These are phyloP conservation scores for Auriscalpium orientale DNA, from an alignment of 768 basidiomycete genomes.

Conservation along the genomic window DNA sequence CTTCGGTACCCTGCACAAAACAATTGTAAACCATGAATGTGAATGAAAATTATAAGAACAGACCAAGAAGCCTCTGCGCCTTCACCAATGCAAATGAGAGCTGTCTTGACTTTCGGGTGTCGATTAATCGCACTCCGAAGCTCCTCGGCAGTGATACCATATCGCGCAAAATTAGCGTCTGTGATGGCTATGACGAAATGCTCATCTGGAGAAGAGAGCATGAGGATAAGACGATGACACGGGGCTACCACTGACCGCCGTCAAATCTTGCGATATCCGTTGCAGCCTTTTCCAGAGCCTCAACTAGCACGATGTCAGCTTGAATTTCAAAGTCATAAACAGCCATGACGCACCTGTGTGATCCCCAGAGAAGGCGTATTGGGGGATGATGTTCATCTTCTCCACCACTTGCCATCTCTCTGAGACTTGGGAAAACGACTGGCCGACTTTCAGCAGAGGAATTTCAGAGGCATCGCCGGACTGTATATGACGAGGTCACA, in stretches of 20 bases:
- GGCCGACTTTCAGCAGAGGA: conserved; percentile 39
- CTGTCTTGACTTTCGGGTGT: conserved; percentile 58
- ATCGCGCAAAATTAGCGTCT: conserved; percentile 63
- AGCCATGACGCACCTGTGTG: conserved; percentile 39
- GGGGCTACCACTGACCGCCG: conserved; percentile 32
- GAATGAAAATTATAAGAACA: conserved; percentile 1
- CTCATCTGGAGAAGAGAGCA: conserved; percentile 35
- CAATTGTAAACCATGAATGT: too few species aligned
- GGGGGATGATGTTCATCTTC: conserved; percentile 62
- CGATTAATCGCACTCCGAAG: conserved; percentile 49
- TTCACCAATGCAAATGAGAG: conserved; percentile 62
- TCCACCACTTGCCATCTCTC: conserved; percentile 62
- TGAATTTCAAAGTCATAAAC: not conserved
- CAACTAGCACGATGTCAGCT: conserved; percentile 32
- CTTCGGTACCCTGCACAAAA: conserved; percentile 44
- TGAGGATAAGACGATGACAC: too few species aligned
- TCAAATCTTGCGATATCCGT: conserved; percentile 53
- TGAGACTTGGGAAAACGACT: conserved; percentile 43
- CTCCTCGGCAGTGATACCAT: conserved; percentile 53
- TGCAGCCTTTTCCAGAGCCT: conserved; percentile 59
- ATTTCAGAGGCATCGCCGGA: conserved; percentile 59
- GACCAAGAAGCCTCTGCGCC: conserved; percentile 60
- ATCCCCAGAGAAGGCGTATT: conserved; percentile 64
- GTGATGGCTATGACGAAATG: conserved; percentile 69
- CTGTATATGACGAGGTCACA: conserved; percentile 22